phyloP scores from a whole-genome alignment of 306 rosid genomes.

The Castanopsis chinensis region DNA sequence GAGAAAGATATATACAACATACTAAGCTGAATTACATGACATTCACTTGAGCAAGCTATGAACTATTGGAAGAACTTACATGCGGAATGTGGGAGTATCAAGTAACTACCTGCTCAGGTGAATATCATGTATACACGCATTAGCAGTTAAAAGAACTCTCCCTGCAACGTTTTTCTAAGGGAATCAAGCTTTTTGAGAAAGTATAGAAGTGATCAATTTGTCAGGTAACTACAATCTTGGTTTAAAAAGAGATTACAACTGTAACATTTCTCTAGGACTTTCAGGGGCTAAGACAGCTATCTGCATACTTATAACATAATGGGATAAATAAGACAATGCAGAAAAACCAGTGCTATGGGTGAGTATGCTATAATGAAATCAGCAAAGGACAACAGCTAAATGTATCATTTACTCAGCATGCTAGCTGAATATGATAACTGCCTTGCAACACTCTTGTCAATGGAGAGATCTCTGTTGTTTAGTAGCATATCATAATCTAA shows the following conservation, averaged over 20 bases:
- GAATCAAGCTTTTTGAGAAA: not conserved
- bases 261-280: not conserved
- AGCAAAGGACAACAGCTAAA: not conserved
- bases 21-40: not conserved
- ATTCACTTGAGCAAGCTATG: not conserved
- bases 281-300: too few species aligned
- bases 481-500: not conserved
- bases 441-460: not conserved
- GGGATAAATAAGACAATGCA: not conserved
- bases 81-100: not conserved
- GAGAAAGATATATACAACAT: not conserved
- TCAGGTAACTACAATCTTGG: not conserved
- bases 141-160: not conserved
- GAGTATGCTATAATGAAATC: not conserved
- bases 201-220: not conserved
- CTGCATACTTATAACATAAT: not conserved
- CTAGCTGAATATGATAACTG: slow-evolving; percentile 6
- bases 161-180: not conserved
- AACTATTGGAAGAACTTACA: not conserved
- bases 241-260: not conserved
- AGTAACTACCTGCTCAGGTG: not conserved
- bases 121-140: not conserved
- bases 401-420: not conserved
- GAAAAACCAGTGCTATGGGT: not conserved
- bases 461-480: not conserved